Conservation (phyloP, 2,329 filamentous ascomycete species). For the Trichothecium roseum region DNA sequence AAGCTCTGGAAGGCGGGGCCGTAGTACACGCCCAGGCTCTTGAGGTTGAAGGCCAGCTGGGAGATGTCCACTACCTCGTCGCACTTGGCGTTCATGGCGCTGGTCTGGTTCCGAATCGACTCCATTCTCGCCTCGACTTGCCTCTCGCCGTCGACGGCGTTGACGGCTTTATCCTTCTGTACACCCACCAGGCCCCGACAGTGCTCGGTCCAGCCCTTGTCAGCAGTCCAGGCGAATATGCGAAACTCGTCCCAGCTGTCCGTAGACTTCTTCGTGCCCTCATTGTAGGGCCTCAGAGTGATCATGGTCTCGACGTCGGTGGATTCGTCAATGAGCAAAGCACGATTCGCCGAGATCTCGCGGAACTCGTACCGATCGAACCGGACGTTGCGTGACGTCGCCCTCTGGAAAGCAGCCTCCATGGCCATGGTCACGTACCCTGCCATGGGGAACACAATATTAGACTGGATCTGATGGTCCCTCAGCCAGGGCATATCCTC, state of each 20-base stretch:
- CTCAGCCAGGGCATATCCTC: conserved; percentile 19
- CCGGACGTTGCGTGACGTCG: background rate
- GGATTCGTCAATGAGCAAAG: conserved; percentile 6
- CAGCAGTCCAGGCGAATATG: conserved; percentile 41
- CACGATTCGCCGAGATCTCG: conserved; percentile 3
- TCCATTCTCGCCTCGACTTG: conserved; percentile 6
- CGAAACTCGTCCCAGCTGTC: conserved; percentile 45
- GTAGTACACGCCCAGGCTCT: conserved; percentile 1
- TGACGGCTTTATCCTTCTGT: conserved; percentile 9
- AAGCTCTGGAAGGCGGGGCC: conserved; percentile 3
- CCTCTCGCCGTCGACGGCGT: conserved; percentile 11
- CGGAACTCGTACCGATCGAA: conserved; percentile 3
- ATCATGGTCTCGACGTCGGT: conserved; percentile 12
- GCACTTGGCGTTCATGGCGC: background rate
- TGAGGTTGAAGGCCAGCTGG: conserved; percentile 1
- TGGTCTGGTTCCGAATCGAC: background rate
- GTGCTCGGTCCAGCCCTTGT: conserved; percentile 46
- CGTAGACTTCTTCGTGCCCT: conserved; percentile 20
- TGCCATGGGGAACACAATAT: conserved; percentile 20
- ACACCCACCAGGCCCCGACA: conserved; percentile 42
- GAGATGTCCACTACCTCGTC: conserved; percentile 12
- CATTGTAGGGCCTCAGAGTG: conserved; percentile 13
- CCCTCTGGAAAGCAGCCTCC: conserved; percentile 13
- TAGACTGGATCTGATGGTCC: conserved; percentile 17
- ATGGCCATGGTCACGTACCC: conserved; percentile 22